Base-by-base conservation (phyloP, 75 land plant genomes). In the Cunninghamia lanceolata region DNA sequence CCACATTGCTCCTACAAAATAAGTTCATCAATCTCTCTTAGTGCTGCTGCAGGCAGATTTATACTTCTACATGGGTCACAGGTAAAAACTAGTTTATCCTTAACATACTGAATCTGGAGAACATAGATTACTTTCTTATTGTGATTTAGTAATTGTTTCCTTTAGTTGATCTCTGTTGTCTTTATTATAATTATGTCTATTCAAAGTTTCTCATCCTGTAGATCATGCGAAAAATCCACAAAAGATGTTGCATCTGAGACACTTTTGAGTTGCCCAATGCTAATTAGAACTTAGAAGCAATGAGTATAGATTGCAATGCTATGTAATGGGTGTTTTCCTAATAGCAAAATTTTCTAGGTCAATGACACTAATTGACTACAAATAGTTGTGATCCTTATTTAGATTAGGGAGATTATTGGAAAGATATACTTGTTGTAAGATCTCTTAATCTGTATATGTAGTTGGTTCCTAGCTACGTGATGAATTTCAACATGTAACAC, bases 1-100 rank as follows among this genome's bases (percentile, higher is more conserved):
- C 99, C 99, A 35, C 99, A 95, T 86, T 98, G 99, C 90, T 95
- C 94, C 8, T 98, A 96, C 75, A 87, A 92, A 87, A 88, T 93
- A 21, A 90, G 86, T 50, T 36, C 89, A 50, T 84, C 89, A 79
- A 90, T 93, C 34, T 95, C 99, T 79, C 39, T 92, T 25, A 88
- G 90, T 68, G 82, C 89, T 45, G 89, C 95, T 86, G 97, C 97
- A 66, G 87, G 94, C 42, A 92, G 99, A 87, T 96, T 96, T 89
- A 86, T 92, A 84, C 94, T 98, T 83, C 43, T 93, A 68, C 96
- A 98, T 91, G 89, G 86, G 36, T 87, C 95, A 50, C 96, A 98
- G 99, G 99, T 98, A 71, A 87, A 38, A 42, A 66, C n/a, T 14
- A 0, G 28, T 47, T 82, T 25, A 38, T 36, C 36, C 75, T 86